phyloP scores from a whole-genome alignment of 495 filamentous ascomycete genomes.

The Daldinia decipiens region DNA sequence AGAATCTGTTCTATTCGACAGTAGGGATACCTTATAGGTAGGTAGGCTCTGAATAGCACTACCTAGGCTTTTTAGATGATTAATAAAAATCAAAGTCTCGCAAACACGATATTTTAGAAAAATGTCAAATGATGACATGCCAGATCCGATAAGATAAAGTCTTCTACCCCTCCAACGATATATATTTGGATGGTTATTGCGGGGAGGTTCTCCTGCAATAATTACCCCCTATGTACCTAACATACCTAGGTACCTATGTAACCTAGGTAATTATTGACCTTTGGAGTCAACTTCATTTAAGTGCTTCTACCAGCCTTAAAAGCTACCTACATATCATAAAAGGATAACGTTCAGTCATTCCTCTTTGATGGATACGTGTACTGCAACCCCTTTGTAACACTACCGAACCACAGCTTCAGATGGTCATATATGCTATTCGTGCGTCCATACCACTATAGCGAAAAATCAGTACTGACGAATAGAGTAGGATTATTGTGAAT shows the following conservation, averaged over 20 bases:
- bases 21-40: not conserved
- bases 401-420: conserved; percentile 44
- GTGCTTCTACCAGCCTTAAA: not conserved
- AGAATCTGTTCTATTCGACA: not conserved
- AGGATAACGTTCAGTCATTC: conserved; percentile 2
- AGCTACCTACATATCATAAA: no score
- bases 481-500: not conserved
- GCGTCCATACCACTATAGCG: conserved; percentile 44
- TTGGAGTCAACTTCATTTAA: not conserved
- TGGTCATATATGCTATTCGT: conserved; percentile 45
- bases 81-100: not conserved
- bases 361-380: conserved; percentile 41
- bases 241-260: no score
- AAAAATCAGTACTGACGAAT: not conserved
- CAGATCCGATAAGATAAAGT: conserved; percentile 31
- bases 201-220: not conserved
- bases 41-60: not conserved
- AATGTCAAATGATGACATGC: not conserved
- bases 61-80: not conserved
- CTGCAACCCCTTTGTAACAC: conserved; percentile 46
- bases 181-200: not conserved
- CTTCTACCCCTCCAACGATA: not conserved
- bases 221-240: not conserved
- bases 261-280: not conserved
- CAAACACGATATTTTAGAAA: conserved; percentile 9